Conservation (phyloP, 148 eudicot species). For the Amaranthus palmeri region DNA sequence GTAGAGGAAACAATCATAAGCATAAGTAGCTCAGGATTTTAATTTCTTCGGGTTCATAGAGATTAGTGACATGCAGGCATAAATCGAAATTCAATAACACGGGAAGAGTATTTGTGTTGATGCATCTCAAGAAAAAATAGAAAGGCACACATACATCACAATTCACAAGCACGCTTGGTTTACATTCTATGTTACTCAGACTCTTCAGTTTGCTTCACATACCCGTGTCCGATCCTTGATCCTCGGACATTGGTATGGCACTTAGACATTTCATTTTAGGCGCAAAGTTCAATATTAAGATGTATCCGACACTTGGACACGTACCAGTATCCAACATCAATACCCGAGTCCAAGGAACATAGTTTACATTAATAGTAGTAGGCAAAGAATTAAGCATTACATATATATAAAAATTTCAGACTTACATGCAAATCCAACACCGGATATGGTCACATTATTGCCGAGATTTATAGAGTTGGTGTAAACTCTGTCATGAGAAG, state of each 20-base stretch:
- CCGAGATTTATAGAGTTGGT: slow-evolving; percentile 78
- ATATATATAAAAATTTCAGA: slow-evolving; percentile 4
- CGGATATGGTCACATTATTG: slow-evolving; percentile 66
- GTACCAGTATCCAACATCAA: too few relatives aligned
- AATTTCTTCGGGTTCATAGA: neutral
- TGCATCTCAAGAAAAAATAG: neutral
- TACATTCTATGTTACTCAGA: too few relatives aligned
- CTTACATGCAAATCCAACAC: slow-evolving; percentile 98
- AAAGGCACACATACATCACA: neutral
- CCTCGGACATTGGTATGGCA: too few relatives aligned
- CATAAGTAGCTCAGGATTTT: neutral
- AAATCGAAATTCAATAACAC: neutral
- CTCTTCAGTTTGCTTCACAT: too few relatives aligned
- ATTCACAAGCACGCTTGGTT: too few relatives aligned
- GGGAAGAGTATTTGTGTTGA: neutral
- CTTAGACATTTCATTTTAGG: too few relatives aligned
- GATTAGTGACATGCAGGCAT: neutral
- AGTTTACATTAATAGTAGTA: too few relatives aligned
- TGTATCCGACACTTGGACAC: too few relatives aligned
- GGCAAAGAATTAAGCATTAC: neutral
- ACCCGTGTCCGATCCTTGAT: too few relatives aligned
- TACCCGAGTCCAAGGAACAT: too few relatives aligned
- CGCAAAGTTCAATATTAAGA: too few relatives aligned
- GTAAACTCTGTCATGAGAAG: slow-evolving; percentile 86
- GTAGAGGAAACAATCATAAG: slow-evolving; percentile 27